Conservation (phyloP, 192 early-diverging fungal species). For the Spizellomyces sp. region DNA sequence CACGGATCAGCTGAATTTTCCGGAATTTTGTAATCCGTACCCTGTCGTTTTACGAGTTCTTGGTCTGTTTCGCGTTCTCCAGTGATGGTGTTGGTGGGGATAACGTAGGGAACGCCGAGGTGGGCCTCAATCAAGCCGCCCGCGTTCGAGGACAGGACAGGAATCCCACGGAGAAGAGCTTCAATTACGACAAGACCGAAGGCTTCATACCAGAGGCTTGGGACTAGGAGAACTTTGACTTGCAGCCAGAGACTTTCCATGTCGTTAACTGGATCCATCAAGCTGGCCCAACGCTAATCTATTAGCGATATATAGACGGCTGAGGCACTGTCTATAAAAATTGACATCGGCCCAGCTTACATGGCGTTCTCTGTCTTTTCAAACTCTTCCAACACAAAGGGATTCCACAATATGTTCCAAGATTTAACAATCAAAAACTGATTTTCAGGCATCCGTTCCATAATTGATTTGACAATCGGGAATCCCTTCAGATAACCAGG, state of each 20-base stretch:
- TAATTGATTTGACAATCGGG: slow-evolving; percentile 9
- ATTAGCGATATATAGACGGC: not conserved
- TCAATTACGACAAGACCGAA: slow-evolving; percentile 32
- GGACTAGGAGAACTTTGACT: slow-evolving; percentile 23
- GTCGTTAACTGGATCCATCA: slow-evolving; percentile 5
- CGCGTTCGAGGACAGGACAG: slow-evolving; percentile 24
- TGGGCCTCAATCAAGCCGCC: slow-evolving; percentile 30
- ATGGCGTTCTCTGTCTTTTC: slow-evolving; percentile 15
- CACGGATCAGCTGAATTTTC: slow-evolving; percentile 11
- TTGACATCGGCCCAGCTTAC: not conserved
- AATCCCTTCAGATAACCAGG: slow-evolving; percentile 28
- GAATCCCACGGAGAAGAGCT: slow-evolving; percentile 28
- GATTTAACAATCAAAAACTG: slow-evolving; percentile 26
- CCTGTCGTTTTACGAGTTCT: slow-evolving; percentile 1
- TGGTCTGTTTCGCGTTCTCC: slow-evolving; percentile 25
- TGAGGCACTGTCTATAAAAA: not conserved
- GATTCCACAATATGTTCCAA: slow-evolving; percentile 6
- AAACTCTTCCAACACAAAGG: slow-evolving; percentile 5
- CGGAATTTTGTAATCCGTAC: slow-evolving; percentile 20
- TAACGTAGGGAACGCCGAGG: slow-evolving; percentile 21
- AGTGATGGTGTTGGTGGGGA: slow-evolving; percentile 14
- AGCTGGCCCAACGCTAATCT: not conserved
- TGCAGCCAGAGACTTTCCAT: slow-evolving; percentile 18
- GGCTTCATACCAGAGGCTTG: slow-evolving; percentile 24
- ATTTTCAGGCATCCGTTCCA: slow-evolving; percentile 7